Conservation (phyloP, 2,329 filamentous ascomycete species). For the Ophiostoma himal-ulmi region DNA sequence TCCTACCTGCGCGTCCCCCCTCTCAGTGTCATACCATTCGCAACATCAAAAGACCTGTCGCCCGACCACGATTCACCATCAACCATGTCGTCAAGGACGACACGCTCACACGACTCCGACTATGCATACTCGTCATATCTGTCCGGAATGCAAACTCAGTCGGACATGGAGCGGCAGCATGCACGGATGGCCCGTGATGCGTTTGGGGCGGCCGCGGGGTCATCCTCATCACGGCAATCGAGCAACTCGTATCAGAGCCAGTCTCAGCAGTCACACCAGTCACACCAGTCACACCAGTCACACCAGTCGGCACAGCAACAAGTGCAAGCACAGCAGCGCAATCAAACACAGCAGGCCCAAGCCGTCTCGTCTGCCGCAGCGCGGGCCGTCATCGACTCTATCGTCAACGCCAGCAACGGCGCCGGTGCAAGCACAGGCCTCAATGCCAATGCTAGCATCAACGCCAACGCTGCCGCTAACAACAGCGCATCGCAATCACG, state of each 20-base stretch:
- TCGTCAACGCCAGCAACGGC: slow-evolving; percentile 19
- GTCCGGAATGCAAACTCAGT: neutral
- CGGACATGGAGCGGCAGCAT: neutral
- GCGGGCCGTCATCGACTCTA: neutral
- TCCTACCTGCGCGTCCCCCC: slow-evolving; percentile 17
- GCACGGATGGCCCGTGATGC: neutral
- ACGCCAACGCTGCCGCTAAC: neutral
- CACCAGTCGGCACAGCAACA: slow-evolving; percentile 4
- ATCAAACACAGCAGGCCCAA: neutral
- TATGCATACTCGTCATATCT: neutral
- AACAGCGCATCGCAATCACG: neutral
- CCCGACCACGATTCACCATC: neutral
- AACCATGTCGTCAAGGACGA: neutral
- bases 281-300: neutral
- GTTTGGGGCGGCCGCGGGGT: neutral
- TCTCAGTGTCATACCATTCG: neutral
- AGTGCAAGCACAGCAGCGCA: neutral
- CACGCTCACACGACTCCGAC: neutral
- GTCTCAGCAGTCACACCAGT: neutral
- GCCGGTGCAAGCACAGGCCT: neutral
- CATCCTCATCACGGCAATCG: slow-evolving; percentile 12
- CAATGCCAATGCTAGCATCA: neutral
- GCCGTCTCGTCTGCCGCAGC: neutral
- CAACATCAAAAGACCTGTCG: neutral
- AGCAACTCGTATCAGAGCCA: slow-evolving; percentile 1